Percentiles rank a stretch among this genome's conserved stretches.
Evolutionary conservation across 495 filamentous ascomycete genomes (phyloP).

Genomic region (Trichoderma erinaceum): DNA sequence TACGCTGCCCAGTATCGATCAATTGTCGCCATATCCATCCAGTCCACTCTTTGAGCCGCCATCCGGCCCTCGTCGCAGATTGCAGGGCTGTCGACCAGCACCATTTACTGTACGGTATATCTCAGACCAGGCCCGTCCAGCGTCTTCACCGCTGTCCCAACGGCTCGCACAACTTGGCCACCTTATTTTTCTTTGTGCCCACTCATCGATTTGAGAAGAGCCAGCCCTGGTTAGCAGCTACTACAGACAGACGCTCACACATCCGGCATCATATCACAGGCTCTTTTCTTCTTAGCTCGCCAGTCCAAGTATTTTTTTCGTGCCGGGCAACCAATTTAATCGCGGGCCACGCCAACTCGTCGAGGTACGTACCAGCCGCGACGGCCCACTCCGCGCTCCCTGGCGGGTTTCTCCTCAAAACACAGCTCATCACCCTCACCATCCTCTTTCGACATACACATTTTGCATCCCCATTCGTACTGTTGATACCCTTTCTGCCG

Average conservation of each 20-base stretch:
- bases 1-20: background rate
- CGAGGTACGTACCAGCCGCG: constrained; percentile 10
- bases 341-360: constrained; percentile 8
- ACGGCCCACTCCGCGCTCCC: constrained; percentile 12
- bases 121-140: background rate
- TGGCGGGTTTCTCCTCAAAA: constrained; percentile 14
- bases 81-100: background rate
- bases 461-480: constrained; percentile 10
- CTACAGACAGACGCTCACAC: background rate
- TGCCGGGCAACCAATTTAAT: constrained; percentile 5
- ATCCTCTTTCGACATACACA: constrained; percentile 14
- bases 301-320: background rate
- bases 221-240: background rate
- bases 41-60: constrained; percentile 7
- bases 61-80: background rate
- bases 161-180: background rate
- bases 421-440: constrained; percentile 8
- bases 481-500: constrained; percentile 12
- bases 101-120: background rate
- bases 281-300: background rate
- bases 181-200: background rate
- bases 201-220: background rate
- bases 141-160: constrained; percentile 5
- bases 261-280: background rate
- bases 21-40: background rate